phyloP scores from a whole-genome alignment of 208 protist species.

The Leishmania arabica region DNA sequence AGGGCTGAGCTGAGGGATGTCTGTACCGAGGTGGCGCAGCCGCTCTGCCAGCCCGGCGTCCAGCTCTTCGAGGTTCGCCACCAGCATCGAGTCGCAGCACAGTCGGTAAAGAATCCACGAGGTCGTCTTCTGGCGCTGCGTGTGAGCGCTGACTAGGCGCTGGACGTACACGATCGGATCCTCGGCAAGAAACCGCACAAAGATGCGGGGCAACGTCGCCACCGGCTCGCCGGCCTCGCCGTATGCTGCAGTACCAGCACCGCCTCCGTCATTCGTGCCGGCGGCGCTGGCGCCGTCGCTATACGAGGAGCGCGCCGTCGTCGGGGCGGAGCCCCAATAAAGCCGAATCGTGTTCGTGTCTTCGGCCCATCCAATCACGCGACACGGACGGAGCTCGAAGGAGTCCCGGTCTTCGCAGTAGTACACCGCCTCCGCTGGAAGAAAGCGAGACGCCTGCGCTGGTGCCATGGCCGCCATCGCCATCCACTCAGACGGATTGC shows the following conservation, averaged over 20 bases:
- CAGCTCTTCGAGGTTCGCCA: conserved; percentile 66
- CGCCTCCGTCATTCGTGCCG: not conserved
- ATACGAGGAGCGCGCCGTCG: not conserved
- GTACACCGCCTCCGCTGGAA: conserved; percentile 85
- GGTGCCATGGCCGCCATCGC: conserved; percentile 61
- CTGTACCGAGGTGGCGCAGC: conserved; percentile 76
- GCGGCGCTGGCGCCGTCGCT: not conserved
- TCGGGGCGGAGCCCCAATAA: conserved; percentile 60
- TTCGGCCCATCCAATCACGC: conserved; percentile 81
- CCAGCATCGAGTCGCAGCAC: conserved; percentile 93
- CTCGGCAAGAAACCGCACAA: conserved; percentile 88
- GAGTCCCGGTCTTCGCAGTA: conserved; percentile 29
- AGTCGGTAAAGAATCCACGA: conserved; percentile 92
- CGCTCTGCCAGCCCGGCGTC: conserved; percentile 64
- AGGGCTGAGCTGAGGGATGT: conserved; percentile 83
- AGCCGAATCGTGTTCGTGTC: conserved; percentile 72
- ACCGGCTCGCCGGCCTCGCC: not conserved
- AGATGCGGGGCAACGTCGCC: conserved; percentile 75
- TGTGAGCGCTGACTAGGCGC: conserved; percentile 79
- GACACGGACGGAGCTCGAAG: conserved; percentile 77
- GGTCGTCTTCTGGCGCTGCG: conserved; percentile 85
- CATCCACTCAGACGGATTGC: conserved; percentile 93
- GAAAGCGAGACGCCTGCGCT: conserved; percentile 54
- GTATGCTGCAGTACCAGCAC: not conserved
- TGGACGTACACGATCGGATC: conserved; percentile 91